phyloP scores from a whole-genome alignment of 371 early-diverging fungal species.

The Mortierella sp. region DNA sequence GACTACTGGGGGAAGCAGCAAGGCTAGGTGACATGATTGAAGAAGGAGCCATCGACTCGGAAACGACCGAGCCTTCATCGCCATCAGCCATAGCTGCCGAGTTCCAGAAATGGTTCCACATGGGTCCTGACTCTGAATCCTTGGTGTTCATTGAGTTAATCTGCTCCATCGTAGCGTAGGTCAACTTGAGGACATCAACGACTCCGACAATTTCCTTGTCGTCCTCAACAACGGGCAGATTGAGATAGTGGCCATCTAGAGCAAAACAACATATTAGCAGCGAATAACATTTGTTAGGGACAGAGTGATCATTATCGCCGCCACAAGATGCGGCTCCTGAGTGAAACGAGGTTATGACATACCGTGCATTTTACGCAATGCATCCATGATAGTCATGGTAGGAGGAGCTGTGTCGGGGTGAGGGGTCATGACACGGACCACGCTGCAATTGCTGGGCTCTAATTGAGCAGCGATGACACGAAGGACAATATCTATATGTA shows the following conservation, averaged over 20 bases:
- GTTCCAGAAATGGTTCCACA: constrained; percentile 72
- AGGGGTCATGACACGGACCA: constrained; percentile 98
- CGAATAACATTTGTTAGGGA: neutral
- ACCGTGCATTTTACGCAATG: constrained; percentile 95
- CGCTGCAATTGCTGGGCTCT: constrained; percentile 91
- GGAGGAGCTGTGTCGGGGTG: constrained; percentile 95
- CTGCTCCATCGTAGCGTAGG: constrained; percentile 85
- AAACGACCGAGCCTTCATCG: constrained; percentile 64
- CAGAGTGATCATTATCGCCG: neutral
- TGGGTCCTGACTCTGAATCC: constrained; percentile 62
- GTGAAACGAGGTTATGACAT: constrained; percentile 15
- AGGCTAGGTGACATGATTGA: constrained; percentile 65
- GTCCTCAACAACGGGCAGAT: constrained; percentile 93
- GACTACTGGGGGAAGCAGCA: constrained; percentile 56
- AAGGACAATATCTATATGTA: constrained; percentile 88
- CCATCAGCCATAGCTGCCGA: constrained; percentile 59
- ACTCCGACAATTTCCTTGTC: constrained; percentile 83
- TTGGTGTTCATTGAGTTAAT: constrained; percentile 64
- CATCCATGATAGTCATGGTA: constrained; percentile 90
- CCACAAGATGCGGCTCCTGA: too few species aligned
- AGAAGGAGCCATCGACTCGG: constrained; percentile 62
- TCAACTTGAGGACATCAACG: constrained; percentile 93
- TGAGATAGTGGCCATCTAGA: constrained; percentile 93
- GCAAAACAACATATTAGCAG: neutral
- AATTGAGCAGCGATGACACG: constrained; percentile 96